Base-by-base conservation (phyloP, 306 rosid species). In the Lablab purpureus region DNA sequence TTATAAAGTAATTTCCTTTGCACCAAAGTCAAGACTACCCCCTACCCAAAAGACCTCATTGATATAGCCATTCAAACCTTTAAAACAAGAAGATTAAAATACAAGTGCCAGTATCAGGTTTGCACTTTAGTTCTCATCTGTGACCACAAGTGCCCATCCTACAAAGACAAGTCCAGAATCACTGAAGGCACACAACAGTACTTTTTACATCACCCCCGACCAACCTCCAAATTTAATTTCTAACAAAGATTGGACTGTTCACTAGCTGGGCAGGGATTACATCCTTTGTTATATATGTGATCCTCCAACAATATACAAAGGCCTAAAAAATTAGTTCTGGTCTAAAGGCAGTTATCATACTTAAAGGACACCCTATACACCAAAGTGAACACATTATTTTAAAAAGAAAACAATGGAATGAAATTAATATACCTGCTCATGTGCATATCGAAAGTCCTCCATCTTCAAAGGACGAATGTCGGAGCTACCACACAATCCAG, bases 381-480 rank as follows among this genome's bases (percentile, higher is more conserved):
- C 37, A 47, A 79, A 47, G 40, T 28, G 65, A 79, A 37, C 17
- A 27, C 28, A n/a, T 10, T 21, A 55, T 13, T 18, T 65, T 4
- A 21, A 75, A 22, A n/a, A 21, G 25, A 37, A 70, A 46, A 19
- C 22, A 55, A 56, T 6, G 10, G 3, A 58, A 55, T 17, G 51
- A 65, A 55, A 43, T 71, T 28, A 68, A 65, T 47, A n/a, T 84
- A 93, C 99, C 96, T 96, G 99, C 74, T 96, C 99, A 46, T 96
- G 99, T 5, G 99, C 98, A 77, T 81, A 89, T 86, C 59, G 89
- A 50, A 96, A 91, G 71, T 96, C 99, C 10, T 93, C 98, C 91
- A 91, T 82, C 91, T 89, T 91, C 56, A 96, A 69, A 66, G 94
- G 74, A 5, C 99, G 97, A 11, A 96, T 77, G 64, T 96, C 97